Conservation (phyloP, 768 basidiomycete genomes). For the Leucocoprinus leucothites region DNA sequence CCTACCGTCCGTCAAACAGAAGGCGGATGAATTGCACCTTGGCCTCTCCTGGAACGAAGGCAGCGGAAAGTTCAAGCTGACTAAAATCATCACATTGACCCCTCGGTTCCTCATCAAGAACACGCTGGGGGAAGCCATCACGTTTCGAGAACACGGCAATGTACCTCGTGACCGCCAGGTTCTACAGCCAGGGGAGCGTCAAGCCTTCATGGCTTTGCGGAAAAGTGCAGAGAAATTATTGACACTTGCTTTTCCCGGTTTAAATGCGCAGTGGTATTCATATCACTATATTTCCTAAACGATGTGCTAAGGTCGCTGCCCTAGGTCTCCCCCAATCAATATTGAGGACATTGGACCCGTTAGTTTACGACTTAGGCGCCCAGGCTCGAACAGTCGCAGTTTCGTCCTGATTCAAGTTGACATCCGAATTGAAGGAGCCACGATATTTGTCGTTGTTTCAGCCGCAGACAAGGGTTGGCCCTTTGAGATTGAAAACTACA, state of each 20-base stretch:
- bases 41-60: constrained; percentile 94
- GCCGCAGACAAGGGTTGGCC: constrained; percentile 78
- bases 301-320: constrained; percentile 5
- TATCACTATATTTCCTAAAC: background rate
- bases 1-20: constrained; percentile 59
- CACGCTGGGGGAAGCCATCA: constrained; percentile 61
- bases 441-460: constrained; percentile 80
- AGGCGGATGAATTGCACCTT: constrained; percentile 67
- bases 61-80: constrained; percentile 94
- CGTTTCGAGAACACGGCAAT: constrained; percentile 83
- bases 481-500: constrained; percentile 87
- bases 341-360: constrained; percentile 87
- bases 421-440: constrained; percentile 79
- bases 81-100: constrained; percentile 87
- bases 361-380: constrained; percentile 62
- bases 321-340: constrained; percentile 90
- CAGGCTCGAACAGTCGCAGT: constrained; percentile 30
- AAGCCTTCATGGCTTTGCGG: constrained; percentile 65
- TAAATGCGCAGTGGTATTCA: constrained; percentile 76
- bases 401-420: constrained; percentile 69
- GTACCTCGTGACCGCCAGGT: constrained; percentile 57
- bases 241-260: constrained; percentile 82
- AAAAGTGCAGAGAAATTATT: constrained; percentile 69
- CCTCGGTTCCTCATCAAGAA: constrained; percentile 93
- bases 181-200: constrained; percentile 66